Base-by-base conservation (phyloP, 2,329 filamentous ascomycete species). In the Berkeleyomyces rouxiae region DNA sequence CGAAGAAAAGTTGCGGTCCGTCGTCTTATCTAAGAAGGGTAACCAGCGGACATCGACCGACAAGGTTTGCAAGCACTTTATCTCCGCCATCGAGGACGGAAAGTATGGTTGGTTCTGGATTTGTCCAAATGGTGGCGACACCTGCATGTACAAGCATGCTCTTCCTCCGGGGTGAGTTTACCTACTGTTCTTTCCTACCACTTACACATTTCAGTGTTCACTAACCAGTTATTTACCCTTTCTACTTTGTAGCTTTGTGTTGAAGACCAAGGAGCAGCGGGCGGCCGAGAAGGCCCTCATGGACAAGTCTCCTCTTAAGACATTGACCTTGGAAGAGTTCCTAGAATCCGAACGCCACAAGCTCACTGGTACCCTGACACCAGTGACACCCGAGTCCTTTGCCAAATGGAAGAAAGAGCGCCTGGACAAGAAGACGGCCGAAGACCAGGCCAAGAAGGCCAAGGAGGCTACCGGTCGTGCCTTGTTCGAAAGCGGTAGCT, bases 21-120 rank as follows among this genome's bases (percentile, higher is more conserved):
- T 99, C 43, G 90, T 99, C 33, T 69, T 95, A 72, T 95, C 88
- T 70, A 99, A 99, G 78, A 95, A 99, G 74, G 93, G 93, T 61
- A 99, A 99, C 74, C 93, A 95, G 65, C 85, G 86, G 72, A 96
- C 91, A 31, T 88, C 88, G 4, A 99, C 93, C 57, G 93, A 99
- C 72, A 99, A 97, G 76, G 93, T 99, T 68, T 99, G 93, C 88
- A 99, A 97, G 76, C 96, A 78, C 79, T 99, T 99, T 73, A 93
- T 97, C 72, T 86, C 91, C 68, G 93, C 93, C 36, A 93, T 99
- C 66, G 93, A 99, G 76, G 93, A 99, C 71, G 88, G 90, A 70
- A 99, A 97, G 75, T 99, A 99, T 70, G 93, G 93, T 66, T 99
- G 93, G 93, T 97, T 99, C 76, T 99, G 93, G 93, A 80, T 84